Evolutionary conservation across 192 early-diverging fungal genomes (phyloP), one percentile per base, ranked within the genome.

Genomic region (Podila horticola): DNA sequence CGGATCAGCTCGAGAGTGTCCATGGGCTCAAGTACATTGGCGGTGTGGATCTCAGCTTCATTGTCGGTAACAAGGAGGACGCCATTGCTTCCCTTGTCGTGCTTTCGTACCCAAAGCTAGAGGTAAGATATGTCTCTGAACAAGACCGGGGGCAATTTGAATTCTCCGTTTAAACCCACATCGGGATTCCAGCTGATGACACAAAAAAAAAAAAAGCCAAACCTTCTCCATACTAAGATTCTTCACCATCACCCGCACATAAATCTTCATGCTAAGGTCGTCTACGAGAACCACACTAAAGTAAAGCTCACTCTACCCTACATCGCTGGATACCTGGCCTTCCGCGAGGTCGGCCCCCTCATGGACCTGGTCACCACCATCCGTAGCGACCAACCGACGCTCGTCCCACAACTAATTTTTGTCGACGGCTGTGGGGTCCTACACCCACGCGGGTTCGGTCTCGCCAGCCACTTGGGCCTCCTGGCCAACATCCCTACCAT

Each of bases 361-460:
- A 64, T 83, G 24, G 64, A 72, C 11, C 84, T 94, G 55, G 83
- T 97, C 36, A 69, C 69, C 5, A 75, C 73, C 13, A 74, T 97
- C n/a, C 85, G 81, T 38, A 22, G 62, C 17, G 52, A 63, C 3
- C 66, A 67, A 0, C 92, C 93, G 2, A 74, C 90, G 7, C 68
- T 94, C 31, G 87, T 84, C 63, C 93, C 96, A 11, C 95, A 96
- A 75, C 83, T 95, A 9, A 85, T 96, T 17, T 66, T 97, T 8
- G 94, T 97, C 0, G 96, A 97, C 83, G 96, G 96, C 29, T 96
- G 97, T 68, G 97, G 97, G 15, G 77, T 85, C 24, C 77, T 97
- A 60, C 97, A 99, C 74, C 96, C 96, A 22, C 90, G 96, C 15
- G 75, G 83, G 38, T 97, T 96, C 71, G 97, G 97, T 28, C 89